A percentile compares a stretch with the other conserved stretches of the same genome.
Conservation (phyloP, 2,329 filamentous ascomycete genomes). For the Talaromyces amestolkiae region DNA sequence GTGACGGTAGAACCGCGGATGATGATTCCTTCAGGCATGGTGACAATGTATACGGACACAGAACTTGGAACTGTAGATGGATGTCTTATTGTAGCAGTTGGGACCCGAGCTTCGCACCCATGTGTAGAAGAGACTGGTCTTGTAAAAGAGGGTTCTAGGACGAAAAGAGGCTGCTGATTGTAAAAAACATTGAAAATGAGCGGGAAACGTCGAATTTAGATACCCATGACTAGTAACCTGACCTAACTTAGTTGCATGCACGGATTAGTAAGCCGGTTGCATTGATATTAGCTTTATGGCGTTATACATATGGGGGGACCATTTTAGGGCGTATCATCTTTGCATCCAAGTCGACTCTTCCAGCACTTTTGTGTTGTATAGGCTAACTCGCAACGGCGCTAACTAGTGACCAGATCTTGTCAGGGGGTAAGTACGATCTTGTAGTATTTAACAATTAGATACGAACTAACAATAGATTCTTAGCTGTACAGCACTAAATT, state of each 20-base stretch:
- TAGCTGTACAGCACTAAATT: too few relatives aligned
- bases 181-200: not conserved
- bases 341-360: not conserved
- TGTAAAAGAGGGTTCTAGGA: not conserved
- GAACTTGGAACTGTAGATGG: not conserved
- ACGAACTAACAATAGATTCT: too few relatives aligned
- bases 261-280: constrained; percentile 1
- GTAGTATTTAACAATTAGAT: too few relatives aligned
- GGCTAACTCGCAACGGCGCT: too few relatives aligned
- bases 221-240: not conserved
- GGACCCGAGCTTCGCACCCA: not conserved
- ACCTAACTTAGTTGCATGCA: not conserved
- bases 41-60: not conserved
- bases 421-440: too few relatives aligned
- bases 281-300: not conserved
- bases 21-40: not conserved
- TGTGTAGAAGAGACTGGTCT: not conserved
- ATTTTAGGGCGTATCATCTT: not conserved
- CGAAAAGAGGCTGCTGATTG: not conserved
- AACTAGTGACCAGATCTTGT: too few relatives aligned
- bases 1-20: not conserved
- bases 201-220: not conserved
- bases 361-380: not conserved
- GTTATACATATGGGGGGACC: not conserved
- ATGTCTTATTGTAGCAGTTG: not conserved